Evolutionary conservation across 768 basidiomycete genomes (phyloP), one percentile per base, ranked within the genome.

Genomic region (Kwoniella bestiolae): DNA sequence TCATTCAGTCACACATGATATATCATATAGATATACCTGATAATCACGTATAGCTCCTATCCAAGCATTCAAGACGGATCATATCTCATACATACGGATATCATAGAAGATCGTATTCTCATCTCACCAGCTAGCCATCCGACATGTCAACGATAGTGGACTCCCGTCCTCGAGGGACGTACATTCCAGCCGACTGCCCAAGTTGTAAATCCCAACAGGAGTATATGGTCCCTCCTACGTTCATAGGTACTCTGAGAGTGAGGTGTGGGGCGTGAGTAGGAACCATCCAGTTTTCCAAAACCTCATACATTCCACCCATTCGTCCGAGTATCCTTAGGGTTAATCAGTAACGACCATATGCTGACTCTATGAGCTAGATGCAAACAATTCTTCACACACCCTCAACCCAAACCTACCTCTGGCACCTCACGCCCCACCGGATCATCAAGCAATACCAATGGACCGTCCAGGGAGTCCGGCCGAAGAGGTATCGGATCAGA

Each of bases 81-180:
- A n/a, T n/a, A n/a, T n/a, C n/a, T n/a, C n/a, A n/a, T n/a, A n/a
- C n/a, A n/a, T n/a, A n/a, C n/a, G n/a, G n/a, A n/a, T n/a, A n/a
- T n/a, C n/a, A n/a, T n/a, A n/a, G n/a, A n/a, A n/a, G n/a, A n/a
- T n/a, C n/a, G n/a, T n/a, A n/a, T n/a, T n/a, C n/a, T n/a, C 35
- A 38, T 35, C 34, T 35, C 5, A 35, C 34, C 34, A 35, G 16
- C 8, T 28, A 16, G 16, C 29, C 31, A 25, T 21, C 52, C 49
- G 26, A 16, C 61, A 77, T 77, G 78, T 78, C 79, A 0, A 81
- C 78, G 9, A 77, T 81, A 34, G 75, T 79, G 18, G 80, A 81
- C 21, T 71, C 78, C 23, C 65, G 80, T 28, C 72, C 76, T 3
- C 52, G 80, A 29, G 80, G 80, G n/a, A 74, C 56, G 2, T 76